Conservation (phyloP, 2,329 filamentous ascomycete species). For the Lecanicillium sp. region DNA sequence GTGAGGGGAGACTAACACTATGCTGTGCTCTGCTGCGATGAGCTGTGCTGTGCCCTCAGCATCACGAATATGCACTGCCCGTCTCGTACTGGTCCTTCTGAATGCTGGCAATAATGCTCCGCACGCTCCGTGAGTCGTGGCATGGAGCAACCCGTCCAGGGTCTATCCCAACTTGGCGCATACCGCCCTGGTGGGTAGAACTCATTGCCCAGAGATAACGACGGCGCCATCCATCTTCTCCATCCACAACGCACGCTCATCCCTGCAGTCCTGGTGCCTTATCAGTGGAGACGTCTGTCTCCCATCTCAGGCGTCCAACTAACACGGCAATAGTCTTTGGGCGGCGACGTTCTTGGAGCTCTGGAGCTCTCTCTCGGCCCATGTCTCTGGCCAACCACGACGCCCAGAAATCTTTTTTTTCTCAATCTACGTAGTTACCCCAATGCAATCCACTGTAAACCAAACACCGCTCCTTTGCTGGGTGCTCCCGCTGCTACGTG, state of each 20-base stretch:
- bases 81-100: too few relatives aligned
- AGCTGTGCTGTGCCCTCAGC: too few relatives aligned
- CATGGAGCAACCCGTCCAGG: not conserved
- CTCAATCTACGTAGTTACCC: not conserved
- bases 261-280: slow-evolving; percentile 4
- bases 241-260: not conserved
- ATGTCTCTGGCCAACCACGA: too few relatives aligned
- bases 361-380: too few relatives aligned
- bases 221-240: not conserved
- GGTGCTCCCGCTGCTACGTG: not conserved
- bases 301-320: not conserved
- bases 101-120: too few relatives aligned
- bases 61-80: too few relatives aligned
- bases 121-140: slow-evolving; percentile 6
- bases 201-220: slow-evolving; percentile 12
- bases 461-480: not conserved
- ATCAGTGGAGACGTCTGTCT: slow-evolving; percentile 9
- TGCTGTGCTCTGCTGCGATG: too few relatives aligned
- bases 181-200: not conserved
- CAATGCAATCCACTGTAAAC: not conserved
- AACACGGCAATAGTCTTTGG: too few relatives aligned
- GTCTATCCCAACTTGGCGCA: not conserved
- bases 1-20: too few relatives aligned
- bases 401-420: too few relatives aligned
- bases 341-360: too few relatives aligned